Base-by-base conservation (phyloP, 352 stramenopile species). In the Paralagenidium karlingii region DNA sequence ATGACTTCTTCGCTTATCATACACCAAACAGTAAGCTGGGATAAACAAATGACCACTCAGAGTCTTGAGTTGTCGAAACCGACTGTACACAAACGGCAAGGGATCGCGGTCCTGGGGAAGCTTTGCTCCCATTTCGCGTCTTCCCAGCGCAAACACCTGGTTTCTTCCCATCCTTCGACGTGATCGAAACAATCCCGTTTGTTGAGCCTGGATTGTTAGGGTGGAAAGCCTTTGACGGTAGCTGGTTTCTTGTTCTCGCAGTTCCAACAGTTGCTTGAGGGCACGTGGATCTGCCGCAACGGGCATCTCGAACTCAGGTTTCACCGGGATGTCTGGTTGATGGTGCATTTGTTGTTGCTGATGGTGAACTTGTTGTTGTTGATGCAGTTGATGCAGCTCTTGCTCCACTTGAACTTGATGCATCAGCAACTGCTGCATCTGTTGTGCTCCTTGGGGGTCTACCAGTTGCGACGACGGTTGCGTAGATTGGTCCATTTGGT, bases 21-120 rank as follows among this genome's bases (percentile, higher is more conserved):
- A 98, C 31, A 82, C 89, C 32, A 98, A 63, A 55, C 90, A 98
- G 51, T 97, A 99, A 9, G 96, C 76, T 18, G 91, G 86, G 45
- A 96, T 96, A 38, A 84, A 64, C 37, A 98, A 58, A 54, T 98
- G 93, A 9, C 89, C 80, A 47, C 88, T 97, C 8, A 98, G 45
- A 7, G 78, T 89, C 50, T 92, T 92, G 24, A 92, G 51, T 2
- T 70, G 58, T 0, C 76, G 68, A 24, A 87, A 77, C 9, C 79
- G 60, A 32, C 75, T 87, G 44, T 92, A 92, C 22, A 87, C 55
- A 38, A 82, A 74, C 13, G 58, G 38, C 5, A 71, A 66, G 7
- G 70, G 69, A 22, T n/a, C 32, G 4, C 9, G 1, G 83, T 48
- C 8, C 58, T 41, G 6, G 42, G 44, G 6, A 54, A 25, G 15